A percentile compares a stretch with the other conserved stretches of the same genome.
These are phyloP conservation scores for Candida sonorensis DNA, from an alignment of 805 yeast species.

Conservation along the genomic window DNA sequence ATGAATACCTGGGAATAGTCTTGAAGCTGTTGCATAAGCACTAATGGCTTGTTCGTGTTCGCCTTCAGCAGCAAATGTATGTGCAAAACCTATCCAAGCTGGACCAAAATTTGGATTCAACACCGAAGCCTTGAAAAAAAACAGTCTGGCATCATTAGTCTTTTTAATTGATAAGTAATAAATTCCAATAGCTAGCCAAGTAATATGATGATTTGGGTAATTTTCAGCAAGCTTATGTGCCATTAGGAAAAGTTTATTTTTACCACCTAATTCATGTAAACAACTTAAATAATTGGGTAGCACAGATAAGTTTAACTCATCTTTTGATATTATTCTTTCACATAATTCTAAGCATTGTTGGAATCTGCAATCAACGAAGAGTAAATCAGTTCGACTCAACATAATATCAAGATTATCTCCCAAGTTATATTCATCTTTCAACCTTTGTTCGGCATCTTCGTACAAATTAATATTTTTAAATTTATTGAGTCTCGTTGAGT, in stretches of 20 bases:
- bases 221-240: constrained; percentile 83
- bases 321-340: constrained; percentile 50
- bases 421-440: constrained; percentile 67
- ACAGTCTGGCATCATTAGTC: constrained; percentile 76
- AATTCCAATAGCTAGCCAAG: constrained; percentile 91
- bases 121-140: constrained; percentile 82
- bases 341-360: constrained; percentile 70
- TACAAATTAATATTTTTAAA: constrained; percentile 52
- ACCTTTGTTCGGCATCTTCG: constrained; percentile 57
- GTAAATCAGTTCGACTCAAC: constrained; percentile 58
- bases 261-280: constrained; percentile 76
- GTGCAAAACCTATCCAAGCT: constrained; percentile 98
- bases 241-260: constrained; percentile 68
- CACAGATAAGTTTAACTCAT: constrained; percentile 63
- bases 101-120: constrained; percentile 86
- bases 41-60: constrained; percentile 98
- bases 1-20: constrained; percentile 87
- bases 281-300: constrained; percentile 79
- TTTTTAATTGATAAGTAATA: constrained; percentile 74
- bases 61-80: constrained; percentile 96
- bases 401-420: constrained; percentile 65
- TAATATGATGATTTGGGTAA: constrained; percentile 72
- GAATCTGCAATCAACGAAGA: constrained; percentile 72
- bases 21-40: constrained; percentile 92
- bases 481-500: constrained; percentile 71